Percentiles rank a stretch among this genome's conserved stretches.
Conservation (phyloP, 2,329 filamentous ascomycete species). For the Aspergillus fumigatiaffinis region DNA sequence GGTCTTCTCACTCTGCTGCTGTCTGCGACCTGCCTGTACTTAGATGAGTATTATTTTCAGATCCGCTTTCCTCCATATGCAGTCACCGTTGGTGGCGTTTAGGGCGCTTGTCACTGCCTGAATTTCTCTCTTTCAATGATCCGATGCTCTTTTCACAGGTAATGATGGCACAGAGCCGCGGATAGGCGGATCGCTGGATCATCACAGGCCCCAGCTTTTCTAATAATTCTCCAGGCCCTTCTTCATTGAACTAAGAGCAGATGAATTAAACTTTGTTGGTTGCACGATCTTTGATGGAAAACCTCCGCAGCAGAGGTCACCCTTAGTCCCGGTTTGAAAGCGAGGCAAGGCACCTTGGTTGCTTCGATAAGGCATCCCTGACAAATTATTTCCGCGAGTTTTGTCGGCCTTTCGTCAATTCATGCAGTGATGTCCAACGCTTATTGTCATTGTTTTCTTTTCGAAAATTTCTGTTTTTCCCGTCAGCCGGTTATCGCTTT, state of each 20-base stretch:
- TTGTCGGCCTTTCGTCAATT: constrained; percentile 19
- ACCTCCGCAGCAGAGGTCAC: constrained; percentile 1
- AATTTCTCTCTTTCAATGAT: constrained; percentile 7
- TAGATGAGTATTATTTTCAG: constrained; percentile 1
- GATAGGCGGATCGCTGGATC: constrained; percentile 5
- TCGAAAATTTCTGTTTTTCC: constrained; percentile 18
- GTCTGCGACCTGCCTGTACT: constrained; percentile 5
- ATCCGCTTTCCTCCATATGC: constrained; percentile 8
- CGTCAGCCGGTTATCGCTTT: constrained; percentile 9
- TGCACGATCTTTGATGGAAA: constrained; percentile 14
- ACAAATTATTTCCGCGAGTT: background rate
- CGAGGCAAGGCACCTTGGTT: constrained; percentile 10
- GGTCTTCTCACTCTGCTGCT: background rate
- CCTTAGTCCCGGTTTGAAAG: constrained; percentile 15
- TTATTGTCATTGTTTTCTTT: constrained; percentile 15
- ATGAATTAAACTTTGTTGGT: constrained; percentile 8
- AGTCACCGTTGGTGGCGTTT: constrained; percentile 24
- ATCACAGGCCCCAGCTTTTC: constrained; percentile 1
- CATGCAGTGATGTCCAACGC: constrained; percentile 35
- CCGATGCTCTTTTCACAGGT: constrained; percentile 4
- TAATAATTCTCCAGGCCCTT: constrained; percentile 4
- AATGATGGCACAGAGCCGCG: constrained; percentile 9
- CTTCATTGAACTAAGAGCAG: background rate
- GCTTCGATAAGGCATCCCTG: constrained; percentile 1
- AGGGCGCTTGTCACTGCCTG: constrained; percentile 27